Percentiles rank a stretch among this genome's conserved stretches.
Conservation (phyloP, 2,329 filamentous ascomycete genomes). For the Elsinoe fawcettii region DNA sequence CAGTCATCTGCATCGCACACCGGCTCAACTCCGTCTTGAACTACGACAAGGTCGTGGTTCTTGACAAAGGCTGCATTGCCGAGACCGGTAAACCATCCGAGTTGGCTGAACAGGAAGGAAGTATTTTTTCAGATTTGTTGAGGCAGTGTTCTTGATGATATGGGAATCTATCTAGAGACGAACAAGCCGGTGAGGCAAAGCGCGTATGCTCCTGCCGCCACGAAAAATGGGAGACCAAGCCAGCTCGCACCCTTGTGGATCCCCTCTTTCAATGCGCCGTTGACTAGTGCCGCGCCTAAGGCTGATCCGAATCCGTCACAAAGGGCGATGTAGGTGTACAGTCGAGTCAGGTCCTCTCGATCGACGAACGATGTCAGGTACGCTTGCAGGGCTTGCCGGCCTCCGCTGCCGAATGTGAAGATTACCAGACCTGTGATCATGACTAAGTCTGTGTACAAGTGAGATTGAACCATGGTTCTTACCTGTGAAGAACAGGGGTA, state of each 20-base stretch:
- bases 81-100: neutral
- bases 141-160: no score
- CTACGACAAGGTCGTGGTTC: neutral
- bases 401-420: neutral
- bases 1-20: neutral
- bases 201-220: constrained; percentile 5
- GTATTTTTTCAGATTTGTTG: no score
- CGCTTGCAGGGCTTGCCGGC: neutral
- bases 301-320: neutral
- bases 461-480: neutral
- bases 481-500: neutral
- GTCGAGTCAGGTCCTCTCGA: neutral
- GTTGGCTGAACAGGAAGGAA: neutral
- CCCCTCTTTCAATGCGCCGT: neutral
- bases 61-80: neutral
- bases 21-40: neutral
- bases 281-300: neutral
- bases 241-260: constrained; percentile 10
- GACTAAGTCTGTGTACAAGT: neutral
- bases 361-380: constrained; percentile 10
- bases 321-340: constrained; percentile 4
- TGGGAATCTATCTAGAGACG: no score
- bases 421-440: neutral
- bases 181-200: neutral
- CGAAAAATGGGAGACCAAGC: constrained; percentile 13